Evolutionary conservation across 108 stramenopile species (phyloP).

Genomic region (Chaetoceros muelleri): DNA sequence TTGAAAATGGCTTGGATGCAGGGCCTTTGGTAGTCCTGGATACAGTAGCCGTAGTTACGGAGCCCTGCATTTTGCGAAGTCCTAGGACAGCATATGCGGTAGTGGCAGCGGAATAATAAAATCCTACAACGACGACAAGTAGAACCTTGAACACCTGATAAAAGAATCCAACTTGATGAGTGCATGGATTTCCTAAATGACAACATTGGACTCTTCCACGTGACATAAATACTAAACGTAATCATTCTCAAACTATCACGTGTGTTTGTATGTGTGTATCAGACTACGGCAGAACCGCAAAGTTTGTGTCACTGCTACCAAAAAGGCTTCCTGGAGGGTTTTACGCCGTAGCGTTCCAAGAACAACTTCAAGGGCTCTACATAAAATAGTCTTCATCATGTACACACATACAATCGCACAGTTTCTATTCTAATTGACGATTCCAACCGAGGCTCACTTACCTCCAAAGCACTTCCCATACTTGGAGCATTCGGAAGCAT

Average conservation of each 20-base stretch:
- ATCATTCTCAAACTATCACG: too few species aligned
- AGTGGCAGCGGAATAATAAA: background rate
- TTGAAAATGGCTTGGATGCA: slow-evolving; percentile 28
- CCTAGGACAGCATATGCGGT: slow-evolving; percentile 3
- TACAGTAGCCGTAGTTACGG: slow-evolving; percentile 3
- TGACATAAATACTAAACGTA: too few species aligned
- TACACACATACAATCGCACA: too few species aligned
- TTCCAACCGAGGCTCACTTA: background rate
- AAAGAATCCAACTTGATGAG: background rate
- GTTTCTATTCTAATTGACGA: too few species aligned
- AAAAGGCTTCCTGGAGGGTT: background rate
- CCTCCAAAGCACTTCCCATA: slow-evolving; percentile 2
- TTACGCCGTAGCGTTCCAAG: background rate
- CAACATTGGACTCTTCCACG: background rate
- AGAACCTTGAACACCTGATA: slow-evolving; percentile 5
- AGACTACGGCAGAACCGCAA: background rate
- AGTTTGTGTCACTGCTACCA: background rate
- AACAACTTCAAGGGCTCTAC: background rate
- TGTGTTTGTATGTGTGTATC: background rate
- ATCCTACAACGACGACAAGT: slow-evolving; percentile 7
- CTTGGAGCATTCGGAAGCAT: slow-evolving; percentile 39
- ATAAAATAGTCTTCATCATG: background rate
- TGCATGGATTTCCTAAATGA: background rate
- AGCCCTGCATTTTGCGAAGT: slow-evolving; percentile 4
- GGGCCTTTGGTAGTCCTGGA: slow-evolving; percentile 9